Evolutionary conservation across 139 green algal species (phyloP).

Genomic region (Chlamydomonas incerta): DNA sequence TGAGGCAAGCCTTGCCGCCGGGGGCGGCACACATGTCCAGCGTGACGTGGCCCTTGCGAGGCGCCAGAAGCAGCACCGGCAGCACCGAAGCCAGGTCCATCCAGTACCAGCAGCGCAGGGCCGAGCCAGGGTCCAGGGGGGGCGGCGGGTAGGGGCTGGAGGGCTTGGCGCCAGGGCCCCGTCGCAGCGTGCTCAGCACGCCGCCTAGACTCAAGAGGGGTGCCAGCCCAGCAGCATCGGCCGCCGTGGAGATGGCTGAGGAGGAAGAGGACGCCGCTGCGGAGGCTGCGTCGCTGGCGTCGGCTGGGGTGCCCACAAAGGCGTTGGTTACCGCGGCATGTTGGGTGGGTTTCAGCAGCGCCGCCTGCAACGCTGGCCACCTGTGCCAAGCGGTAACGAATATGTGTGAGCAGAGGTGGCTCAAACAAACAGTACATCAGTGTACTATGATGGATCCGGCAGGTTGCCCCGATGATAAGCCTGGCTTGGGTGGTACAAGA

Average conservation of each 20-base stretch:
- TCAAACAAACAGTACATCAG: too few species aligned
- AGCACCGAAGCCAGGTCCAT: constrained; percentile 72
- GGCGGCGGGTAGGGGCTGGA: constrained; percentile 25
- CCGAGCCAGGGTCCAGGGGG: not conserved
- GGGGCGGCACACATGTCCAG: constrained; percentile 80
- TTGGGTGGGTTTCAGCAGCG: constrained; percentile 43
- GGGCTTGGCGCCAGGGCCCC: not conserved
- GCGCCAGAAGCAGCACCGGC: constrained; percentile 65
- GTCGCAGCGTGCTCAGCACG: not conserved
- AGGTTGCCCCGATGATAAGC: too few species aligned
- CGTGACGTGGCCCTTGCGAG: constrained; percentile 10
- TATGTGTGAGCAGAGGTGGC: too few species aligned
- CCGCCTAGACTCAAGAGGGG: not conserved
- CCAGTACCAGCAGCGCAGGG: constrained; percentile 67
- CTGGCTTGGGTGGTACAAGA: too few species aligned
- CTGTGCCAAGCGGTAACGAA: not conserved
- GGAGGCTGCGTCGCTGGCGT: too few species aligned
- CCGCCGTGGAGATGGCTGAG: not conserved
- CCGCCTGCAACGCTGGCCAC: constrained; percentile 28
- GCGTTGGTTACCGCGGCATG: constrained; percentile 45
- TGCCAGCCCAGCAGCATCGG: not conserved
- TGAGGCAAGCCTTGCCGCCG: constrained; percentile 68
- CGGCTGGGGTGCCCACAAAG: constrained; percentile 5
- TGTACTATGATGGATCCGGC: too few species aligned
- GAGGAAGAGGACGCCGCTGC: not conserved